Evolutionary conservation across 2,329 filamentous ascomycete species (phyloP).

Genomic region (Emergomyces africanus): DNA sequence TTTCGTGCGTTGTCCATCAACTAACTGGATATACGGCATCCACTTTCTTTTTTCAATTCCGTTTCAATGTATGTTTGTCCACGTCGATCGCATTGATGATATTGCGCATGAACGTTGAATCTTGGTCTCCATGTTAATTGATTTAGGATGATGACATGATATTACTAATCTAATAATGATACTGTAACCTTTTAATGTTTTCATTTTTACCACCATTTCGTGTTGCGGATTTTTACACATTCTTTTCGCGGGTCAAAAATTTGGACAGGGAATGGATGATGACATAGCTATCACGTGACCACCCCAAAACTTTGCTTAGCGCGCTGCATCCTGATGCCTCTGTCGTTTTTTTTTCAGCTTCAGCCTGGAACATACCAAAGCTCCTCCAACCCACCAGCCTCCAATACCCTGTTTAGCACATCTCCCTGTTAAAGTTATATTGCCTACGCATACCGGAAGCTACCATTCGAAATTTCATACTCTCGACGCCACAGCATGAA

Average conservation of each 20-base stretch:
- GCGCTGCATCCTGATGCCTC: not conserved
- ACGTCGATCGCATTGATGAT: not conserved
- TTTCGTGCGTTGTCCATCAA: not conserved
- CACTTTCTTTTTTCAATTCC: not conserved
- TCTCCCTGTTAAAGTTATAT: not conserved
- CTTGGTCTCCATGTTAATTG: not conserved
- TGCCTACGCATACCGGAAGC: not conserved
- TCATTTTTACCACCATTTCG: not conserved
- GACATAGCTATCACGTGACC: not conserved
- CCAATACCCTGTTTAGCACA: not conserved
- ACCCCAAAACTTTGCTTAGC: not conserved
- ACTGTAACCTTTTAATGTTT: not conserved
- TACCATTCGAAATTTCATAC: not conserved
- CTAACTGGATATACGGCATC: not conserved
- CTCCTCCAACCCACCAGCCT: not conserved
- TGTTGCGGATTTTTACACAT: not conserved
- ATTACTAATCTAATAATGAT: not conserved
- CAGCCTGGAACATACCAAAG: not conserved
- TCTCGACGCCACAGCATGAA: conserved; percentile 18
- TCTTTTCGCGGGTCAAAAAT: too few relatives aligned
- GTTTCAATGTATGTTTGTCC: not conserved
- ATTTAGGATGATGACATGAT: not conserved
- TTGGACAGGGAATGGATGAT: not conserved
- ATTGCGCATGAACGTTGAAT: not conserved
- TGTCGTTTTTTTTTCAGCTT: not conserved